Evolutionary conservation across 352 stramenopile genomes (phyloP).

Genomic region (Globisporangium perplexum): DNA sequence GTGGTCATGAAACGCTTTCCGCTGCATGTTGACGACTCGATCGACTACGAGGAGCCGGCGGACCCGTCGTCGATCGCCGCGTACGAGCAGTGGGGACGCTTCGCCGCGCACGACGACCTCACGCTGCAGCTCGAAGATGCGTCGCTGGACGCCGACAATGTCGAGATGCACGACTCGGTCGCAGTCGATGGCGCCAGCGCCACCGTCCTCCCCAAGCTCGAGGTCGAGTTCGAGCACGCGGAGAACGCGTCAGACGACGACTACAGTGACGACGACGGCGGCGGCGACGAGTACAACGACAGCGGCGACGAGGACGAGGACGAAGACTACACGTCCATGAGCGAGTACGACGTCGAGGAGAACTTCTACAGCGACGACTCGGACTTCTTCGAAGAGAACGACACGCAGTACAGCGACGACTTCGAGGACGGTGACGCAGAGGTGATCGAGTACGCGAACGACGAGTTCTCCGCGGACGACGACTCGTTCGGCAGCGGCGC

Average conservation of each 20-base stretch:
- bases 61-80: slow-evolving; percentile 4
- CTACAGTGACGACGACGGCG: too few relatives aligned
- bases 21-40: slow-evolving; percentile 9
- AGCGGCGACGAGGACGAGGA: slow-evolving; percentile 23
- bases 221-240: slow-evolving; percentile 26
- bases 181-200: slow-evolving; percentile 5
- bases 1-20: slow-evolving; percentile 12
- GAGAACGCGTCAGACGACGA: slow-evolving; percentile 34
- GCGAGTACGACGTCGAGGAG: slow-evolving; percentile 73
- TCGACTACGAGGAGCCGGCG: slow-evolving; percentile 2
- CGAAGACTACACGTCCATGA: slow-evolving; percentile 55
- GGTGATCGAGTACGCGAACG: slow-evolving; percentile 72
- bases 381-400: slow-evolving; percentile 63
- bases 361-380: slow-evolving; percentile 85
- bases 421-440: slow-evolving; percentile 76
- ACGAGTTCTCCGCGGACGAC: slow-evolving; percentile 46
- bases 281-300: slow-evolving; percentile 45
- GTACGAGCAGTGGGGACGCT: slow-evolving; percentile 15
- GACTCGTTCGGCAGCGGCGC: slow-evolving; percentile 13
- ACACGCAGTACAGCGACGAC: slow-evolving; percentile 76
- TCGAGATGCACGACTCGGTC: slow-evolving; percentile 34
- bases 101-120: slow-evolving; percentile 10
- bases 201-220: too few relatives aligned
- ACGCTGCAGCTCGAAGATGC: slow-evolving; percentile 17
- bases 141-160: slow-evolving; percentile 16